These are phyloP conservation scores for Penicillium herquei DNA, from an alignment of 495 filamentous ascomycete genomes.

Conservation along the genomic window DNA sequence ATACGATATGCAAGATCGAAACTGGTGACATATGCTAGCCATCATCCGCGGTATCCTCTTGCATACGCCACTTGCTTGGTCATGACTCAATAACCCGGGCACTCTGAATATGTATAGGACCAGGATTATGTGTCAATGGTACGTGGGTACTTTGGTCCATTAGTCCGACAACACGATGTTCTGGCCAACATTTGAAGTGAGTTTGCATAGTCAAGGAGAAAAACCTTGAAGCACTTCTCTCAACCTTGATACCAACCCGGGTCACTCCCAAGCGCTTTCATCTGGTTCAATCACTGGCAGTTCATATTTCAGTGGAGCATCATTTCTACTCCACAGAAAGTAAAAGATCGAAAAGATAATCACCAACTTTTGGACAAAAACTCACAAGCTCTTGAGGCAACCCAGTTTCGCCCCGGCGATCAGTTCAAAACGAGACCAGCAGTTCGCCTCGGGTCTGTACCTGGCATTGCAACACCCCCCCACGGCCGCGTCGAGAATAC, in stretches of 20 bases:
- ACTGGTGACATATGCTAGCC: slow-evolving; percentile 1
- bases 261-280: too few relatives aligned
- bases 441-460: slow-evolving; percentile 16
- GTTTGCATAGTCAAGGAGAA: neutral
- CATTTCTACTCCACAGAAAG: neutral
- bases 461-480: slow-evolving; percentile 16
- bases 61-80: neutral
- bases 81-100: neutral
- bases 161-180: neutral
- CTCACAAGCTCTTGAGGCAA: neutral
- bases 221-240: neutral
- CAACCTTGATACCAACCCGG: too few relatives aligned
- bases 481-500: neutral
- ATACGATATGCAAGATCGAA: neutral
- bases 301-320: too few relatives aligned
- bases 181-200: neutral
- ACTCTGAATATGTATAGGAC: neutral
- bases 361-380: neutral
- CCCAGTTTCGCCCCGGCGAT: neutral
- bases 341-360: neutral
- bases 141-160: neutral
- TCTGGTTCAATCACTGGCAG: too few relatives aligned
- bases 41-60: neutral
- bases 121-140: neutral
- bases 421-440: slow-evolving; percentile 19